Conservation (phyloP, 257 asterid species). For the Ophiorrhiza pumila region DNA sequence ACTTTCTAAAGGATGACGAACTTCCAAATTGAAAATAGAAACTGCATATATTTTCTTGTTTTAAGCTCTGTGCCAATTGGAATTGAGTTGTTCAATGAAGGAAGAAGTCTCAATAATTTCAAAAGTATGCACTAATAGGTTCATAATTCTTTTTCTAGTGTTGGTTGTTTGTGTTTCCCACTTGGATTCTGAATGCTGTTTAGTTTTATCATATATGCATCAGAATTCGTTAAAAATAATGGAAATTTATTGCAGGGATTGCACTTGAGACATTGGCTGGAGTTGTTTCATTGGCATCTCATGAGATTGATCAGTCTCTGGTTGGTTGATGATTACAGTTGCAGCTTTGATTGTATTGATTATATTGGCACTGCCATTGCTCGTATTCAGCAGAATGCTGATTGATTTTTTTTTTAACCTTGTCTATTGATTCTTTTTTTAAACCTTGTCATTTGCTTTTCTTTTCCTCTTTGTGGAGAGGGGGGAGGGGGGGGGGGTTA, state of each 20-base stretch:
- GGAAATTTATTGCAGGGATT: slow-evolving; percentile 48
- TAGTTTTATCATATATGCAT: not conserved
- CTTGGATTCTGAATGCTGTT: not conserved
- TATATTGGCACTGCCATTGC: not conserved
- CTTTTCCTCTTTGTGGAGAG: not conserved
- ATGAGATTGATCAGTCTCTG: slow-evolving; percentile 71
- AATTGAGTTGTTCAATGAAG: not conserved
- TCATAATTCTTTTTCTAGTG: not conserved
- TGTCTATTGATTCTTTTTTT: not conserved
- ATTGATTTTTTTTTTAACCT: not conserved
- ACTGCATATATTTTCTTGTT: not conserved
- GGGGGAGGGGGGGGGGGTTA: not conserved
- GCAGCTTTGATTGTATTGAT: not conserved
- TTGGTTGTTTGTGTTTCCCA: not conserved
- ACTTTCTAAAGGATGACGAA: not conserved
- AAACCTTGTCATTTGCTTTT: not conserved
- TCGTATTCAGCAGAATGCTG: not conserved
- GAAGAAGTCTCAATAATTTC: not conserved
- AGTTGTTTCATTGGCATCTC: slow-evolving; percentile 70
- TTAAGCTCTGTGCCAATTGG: not conserved
- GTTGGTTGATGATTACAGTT: slow-evolving; percentile 38
- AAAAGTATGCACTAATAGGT: not conserved
- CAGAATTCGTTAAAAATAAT: not conserved
- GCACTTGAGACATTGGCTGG: slow-evolving; percentile 92
- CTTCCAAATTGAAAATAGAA: not conserved